phyloP scores from a whole-genome alignment of 2,329 filamentous ascomycete species.

The Huntiella abstrusa region DNA sequence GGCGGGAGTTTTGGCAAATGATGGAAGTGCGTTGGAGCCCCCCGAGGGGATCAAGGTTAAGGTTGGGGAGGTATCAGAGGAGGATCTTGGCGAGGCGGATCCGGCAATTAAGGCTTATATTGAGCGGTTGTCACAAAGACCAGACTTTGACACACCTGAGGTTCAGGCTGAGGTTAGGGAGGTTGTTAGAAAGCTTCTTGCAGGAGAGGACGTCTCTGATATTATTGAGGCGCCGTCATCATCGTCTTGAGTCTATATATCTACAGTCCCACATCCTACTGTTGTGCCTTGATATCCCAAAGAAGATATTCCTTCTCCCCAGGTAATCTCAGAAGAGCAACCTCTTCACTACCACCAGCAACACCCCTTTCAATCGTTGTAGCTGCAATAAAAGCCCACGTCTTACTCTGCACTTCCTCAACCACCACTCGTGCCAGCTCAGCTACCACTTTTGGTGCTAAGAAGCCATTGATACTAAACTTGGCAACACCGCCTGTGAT shows the following conservation, averaged over 20 bases:
- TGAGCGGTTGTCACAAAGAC: slow-evolving; percentile 66
- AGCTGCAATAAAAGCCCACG: slow-evolving; percentile 19
- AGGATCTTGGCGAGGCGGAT: slow-evolving; percentile 39
- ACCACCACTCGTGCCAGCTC: neutral
- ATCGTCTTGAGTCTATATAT: neutral
- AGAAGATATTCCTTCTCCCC: slow-evolving; percentile 35
- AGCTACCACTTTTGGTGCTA: slow-evolving; percentile 31
- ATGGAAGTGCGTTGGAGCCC: slow-evolving; percentile 15
- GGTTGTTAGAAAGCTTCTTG: slow-evolving; percentile 63
- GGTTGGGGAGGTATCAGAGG: slow-evolving; percentile 52
- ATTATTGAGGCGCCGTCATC: neutral
- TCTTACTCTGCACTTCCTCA: neutral
- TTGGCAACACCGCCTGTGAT: slow-evolving; percentile 21
- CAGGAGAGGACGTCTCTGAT: slow-evolving; percentile 42
- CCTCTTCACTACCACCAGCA: slow-evolving; percentile 27
- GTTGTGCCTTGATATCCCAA: slow-evolving; percentile 32
- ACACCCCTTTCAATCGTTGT: slow-evolving; percentile 29
- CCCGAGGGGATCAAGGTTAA: slow-evolving; percentile 64
- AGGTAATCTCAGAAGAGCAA: slow-evolving; percentile 34
- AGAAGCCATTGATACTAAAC: slow-evolving; percentile 40
- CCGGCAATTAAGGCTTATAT: slow-evolving; percentile 71
- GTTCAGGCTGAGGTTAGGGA: slow-evolving; percentile 63
- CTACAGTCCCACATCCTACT: neutral
- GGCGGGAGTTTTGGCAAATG: slow-evolving; percentile 16
- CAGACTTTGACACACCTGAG: slow-evolving; percentile 65